Conservation (phyloP, 2,329 filamentous ascomycete genomes). For the Orbilia javanica region DNA sequence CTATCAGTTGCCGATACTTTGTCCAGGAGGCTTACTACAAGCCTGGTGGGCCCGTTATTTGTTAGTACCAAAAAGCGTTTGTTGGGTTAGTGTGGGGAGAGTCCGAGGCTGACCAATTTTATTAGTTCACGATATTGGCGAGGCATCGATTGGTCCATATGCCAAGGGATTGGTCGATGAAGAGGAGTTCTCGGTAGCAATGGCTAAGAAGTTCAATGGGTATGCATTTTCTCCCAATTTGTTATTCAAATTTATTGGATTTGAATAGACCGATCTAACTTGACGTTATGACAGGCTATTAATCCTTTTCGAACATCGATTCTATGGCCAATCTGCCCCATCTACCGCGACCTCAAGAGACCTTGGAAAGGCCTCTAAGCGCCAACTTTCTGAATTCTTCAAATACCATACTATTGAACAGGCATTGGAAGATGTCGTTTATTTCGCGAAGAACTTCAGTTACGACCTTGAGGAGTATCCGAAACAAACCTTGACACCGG, state of each 20-base stretch:
- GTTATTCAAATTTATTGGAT: neutral
- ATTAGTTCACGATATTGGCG: conserved; percentile 61
- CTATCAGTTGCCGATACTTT: conserved; percentile 60
- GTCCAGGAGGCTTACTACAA: conserved; percentile 61
- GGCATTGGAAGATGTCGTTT: conserved; percentile 65
- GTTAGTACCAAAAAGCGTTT: conserved; percentile 54
- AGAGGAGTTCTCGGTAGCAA: conserved; percentile 57
- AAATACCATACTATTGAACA: conserved; percentile 65
- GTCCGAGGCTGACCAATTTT: neutral
- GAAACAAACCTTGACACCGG: conserved; percentile 59
- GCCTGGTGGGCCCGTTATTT: conserved; percentile 61
- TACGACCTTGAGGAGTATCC: conserved; percentile 62
- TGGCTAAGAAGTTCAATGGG: conserved; percentile 59
- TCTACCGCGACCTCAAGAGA: conserved; percentile 60
- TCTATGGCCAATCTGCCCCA: conserved; percentile 65
- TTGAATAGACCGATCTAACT: neutral
- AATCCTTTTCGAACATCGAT: conserved; percentile 63
- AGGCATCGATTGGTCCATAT: conserved; percentile 48
- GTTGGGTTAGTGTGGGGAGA: neutral
- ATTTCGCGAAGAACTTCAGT: conserved; percentile 66
- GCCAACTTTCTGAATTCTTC: conserved; percentile 64
- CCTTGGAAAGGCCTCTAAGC: conserved; percentile 17
- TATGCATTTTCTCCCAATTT: conserved; percentile 18
- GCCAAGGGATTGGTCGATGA: conserved; percentile 49
- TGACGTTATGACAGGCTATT: conserved; percentile 55